Percentiles rank a stretch among this genome's conserved stretches.
phyloP scores from a whole-genome alignment of 2,329 filamentous ascomycete species.

The Ophiostoma sp. region DNA sequence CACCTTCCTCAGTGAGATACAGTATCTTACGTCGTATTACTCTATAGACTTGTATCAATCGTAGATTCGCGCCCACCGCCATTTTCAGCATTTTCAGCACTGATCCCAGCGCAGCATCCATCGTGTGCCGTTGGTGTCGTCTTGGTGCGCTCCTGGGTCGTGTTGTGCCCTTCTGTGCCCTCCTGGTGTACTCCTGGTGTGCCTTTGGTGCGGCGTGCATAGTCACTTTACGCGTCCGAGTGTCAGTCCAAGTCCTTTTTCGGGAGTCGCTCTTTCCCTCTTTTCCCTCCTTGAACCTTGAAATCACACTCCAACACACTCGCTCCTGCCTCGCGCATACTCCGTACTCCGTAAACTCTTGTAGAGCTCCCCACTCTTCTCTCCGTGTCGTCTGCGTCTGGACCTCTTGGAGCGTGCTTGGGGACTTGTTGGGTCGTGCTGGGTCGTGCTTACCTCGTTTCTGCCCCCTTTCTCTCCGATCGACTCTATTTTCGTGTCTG shows the following conservation, averaged over 20 bases:
- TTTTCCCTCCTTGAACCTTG: not conserved
- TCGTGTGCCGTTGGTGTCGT: constrained; percentile 10
- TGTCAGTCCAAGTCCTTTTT: not conserved
- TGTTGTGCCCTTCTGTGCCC: no score
- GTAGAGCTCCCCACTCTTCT: not conserved
- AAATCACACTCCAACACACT: not conserved
- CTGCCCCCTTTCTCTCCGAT: not conserved
- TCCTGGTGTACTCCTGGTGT: not conserved
- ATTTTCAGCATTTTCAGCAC: not conserved
- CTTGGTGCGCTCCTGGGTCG: not conserved
- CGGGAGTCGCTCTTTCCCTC: not conserved
- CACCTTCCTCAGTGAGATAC: not conserved
- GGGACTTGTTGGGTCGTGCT: not conserved
- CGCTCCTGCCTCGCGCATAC: not conserved
- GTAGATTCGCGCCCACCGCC: not conserved
- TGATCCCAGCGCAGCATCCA: not conserved
- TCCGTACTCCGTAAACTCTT: not conserved
- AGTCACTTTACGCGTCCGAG: constrained; percentile 6
- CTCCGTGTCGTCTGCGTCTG: not conserved
- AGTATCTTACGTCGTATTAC: no score
- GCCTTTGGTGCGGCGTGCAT: not conserved
- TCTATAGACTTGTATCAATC: not conserved
- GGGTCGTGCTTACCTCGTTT: not conserved
- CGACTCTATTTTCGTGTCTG: not conserved
- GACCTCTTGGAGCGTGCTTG: not conserved